Evolutionary conservation across 2,329 filamentous ascomycete genomes (phyloP), one percentile per base, ranked within the genome.

Genomic region (Alternaria solani): DNA sequence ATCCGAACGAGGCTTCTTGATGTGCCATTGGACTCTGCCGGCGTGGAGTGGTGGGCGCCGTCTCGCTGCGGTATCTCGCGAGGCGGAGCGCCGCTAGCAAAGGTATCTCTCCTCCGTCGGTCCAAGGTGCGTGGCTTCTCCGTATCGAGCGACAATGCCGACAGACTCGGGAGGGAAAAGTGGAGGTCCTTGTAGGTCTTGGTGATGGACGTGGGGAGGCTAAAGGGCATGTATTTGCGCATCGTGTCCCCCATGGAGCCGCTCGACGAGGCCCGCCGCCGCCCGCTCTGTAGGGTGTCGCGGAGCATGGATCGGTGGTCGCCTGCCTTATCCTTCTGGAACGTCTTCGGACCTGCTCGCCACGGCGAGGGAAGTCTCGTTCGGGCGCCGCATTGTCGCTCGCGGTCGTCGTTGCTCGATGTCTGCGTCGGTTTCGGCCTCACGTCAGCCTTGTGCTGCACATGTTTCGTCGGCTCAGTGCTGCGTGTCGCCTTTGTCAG

Each of bases 331-430:
- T 76, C 72, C 26, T 66, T 62, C 25, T 60, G 57, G 61, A 78
- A 78, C 7, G 70, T 75, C 59, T 73, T 79, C 14, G 78, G 72
- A 1, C 72, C 75, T 12, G 79, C 75, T 23, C 78, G 76, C 81
- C 81, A 83, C 18, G 82, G 81, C n/a, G 81, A 83, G 44, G 81
- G 81, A 23, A 82, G 64, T 14, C 75, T 73, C 23, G 64, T 64
- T 11, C 64, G 57, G 14, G 66, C 53, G 8, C 69, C 67, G 26
- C 65, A 47, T 12, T 54, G 36, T 59, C 63, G 32, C 34, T 51
- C 43, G 30, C 53, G 49, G 25, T 56, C 51, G 51, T 38, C 62
- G 54, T 55, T 53, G 53, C 44, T 62, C 38, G 48, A 25, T 38
- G 51, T 53, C 20, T 49, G 41, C 28, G 36, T 38, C 18, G 49